Conservation (phyloP, 1,284 basidiomycete species). For the Ganoderma leucocontextum region DNA sequence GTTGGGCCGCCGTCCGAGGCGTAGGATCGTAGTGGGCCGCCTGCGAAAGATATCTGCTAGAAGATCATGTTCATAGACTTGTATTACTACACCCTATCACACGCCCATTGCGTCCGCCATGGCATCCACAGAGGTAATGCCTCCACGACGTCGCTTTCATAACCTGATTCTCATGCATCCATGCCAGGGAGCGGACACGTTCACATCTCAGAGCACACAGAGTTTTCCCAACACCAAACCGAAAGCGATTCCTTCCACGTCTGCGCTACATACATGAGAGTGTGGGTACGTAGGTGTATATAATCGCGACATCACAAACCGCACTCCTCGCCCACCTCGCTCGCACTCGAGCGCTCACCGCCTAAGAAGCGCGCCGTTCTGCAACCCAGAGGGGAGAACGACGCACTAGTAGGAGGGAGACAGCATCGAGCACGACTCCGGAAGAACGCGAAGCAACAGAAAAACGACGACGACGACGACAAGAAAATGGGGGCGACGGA, state of each 20-base stretch:
- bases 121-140: neutral
- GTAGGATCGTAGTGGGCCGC: neutral
- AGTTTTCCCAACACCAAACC: constrained; percentile 18
- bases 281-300: constrained; percentile 22
- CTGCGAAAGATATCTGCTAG: neutral
- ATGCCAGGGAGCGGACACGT: neutral
- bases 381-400: constrained; percentile 53
- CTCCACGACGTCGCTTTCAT: neutral
- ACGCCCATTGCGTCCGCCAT: neutral
- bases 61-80: neutral
- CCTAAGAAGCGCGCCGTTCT: constrained; percentile 41
- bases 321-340: constrained; percentile 14
- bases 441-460: constrained; percentile 13
- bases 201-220: neutral
- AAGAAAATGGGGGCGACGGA: constrained; percentile 10
- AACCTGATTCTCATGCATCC: neutral
- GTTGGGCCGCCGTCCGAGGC: constrained; percentile 4
- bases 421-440: constrained; percentile 34
- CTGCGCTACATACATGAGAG: constrained; percentile 27
- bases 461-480: constrained; percentile 15
- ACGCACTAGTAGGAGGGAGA: constrained; percentile 36
- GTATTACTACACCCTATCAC: neutral
- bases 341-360: constrained; percentile 49
- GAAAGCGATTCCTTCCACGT: constrained; percentile 18
- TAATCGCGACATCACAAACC: constrained; percentile 5